phyloP scores from a whole-genome alignment of 176 grass and related monocot species.

The Aegilops longissima region DNA sequence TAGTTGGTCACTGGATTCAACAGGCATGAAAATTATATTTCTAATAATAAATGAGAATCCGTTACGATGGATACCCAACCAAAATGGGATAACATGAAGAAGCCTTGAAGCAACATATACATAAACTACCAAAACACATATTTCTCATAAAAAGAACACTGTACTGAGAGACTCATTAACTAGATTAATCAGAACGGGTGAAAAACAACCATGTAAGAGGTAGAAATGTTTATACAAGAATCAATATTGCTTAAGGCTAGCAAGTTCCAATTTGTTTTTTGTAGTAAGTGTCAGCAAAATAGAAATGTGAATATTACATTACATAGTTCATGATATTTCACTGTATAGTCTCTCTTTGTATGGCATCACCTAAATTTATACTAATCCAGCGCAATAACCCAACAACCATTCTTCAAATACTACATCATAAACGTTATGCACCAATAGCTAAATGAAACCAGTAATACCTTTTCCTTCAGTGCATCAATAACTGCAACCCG shows the following conservation, averaged over 20 bases:
- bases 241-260: no score
- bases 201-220: no score
- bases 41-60: not conserved
- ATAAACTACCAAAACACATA: not conserved
- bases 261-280: not conserved
- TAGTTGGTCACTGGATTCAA: not conserved
- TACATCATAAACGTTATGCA: not conserved
- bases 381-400: not conserved
- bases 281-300: not conserved
- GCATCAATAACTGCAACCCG: constrained; percentile 70
- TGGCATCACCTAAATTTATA: not conserved
- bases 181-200: no score
- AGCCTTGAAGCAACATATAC: not conserved
- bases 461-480: constrained; percentile 62
- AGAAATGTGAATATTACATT: not conserved
- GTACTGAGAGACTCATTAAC: not conserved
- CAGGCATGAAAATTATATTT: not conserved
- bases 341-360: not conserved
- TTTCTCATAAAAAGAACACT: not conserved
- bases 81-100: not conserved
- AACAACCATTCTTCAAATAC: not conserved
- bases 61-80: not conserved
- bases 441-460: not conserved
- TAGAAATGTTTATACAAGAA: no score
- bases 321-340: not conserved